Evolutionary conservation across 192 early-diverging fungal genomes (phyloP).

Genomic region (Podila epigama): DNA sequence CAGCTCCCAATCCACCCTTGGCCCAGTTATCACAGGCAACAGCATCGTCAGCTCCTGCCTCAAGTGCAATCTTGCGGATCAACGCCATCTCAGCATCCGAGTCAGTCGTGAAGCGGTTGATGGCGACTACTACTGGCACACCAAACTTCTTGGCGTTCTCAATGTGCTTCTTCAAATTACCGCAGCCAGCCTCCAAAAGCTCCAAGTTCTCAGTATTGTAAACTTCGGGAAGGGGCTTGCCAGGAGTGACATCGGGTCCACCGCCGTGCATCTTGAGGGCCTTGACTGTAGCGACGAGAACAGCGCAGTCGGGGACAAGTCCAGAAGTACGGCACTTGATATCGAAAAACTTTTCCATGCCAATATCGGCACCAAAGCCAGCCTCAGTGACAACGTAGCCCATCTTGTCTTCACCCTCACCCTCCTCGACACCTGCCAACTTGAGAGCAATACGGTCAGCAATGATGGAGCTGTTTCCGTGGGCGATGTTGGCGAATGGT

Average conservation of each 20-base stretch:
- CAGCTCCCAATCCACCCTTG: conserved; percentile 88
- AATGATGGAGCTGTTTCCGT: conserved; percentile 95
- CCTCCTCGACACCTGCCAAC: conserved; percentile 78
- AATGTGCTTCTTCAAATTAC: conserved; percentile 91
- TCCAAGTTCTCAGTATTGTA: conserved; percentile 91
- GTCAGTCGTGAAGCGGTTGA: conserved; percentile 92
- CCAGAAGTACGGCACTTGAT: conserved; percentile 96
- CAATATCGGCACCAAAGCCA: conserved; percentile 99
- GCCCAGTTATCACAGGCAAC: conserved; percentile 95
- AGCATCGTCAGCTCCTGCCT: conserved; percentile 89
- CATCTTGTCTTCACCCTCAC: conserved; percentile 57
- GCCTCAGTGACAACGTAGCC: conserved; percentile 98
- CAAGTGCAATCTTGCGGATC: conserved; percentile 72
- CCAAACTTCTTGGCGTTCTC: conserved; percentile 91
- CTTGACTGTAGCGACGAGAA: conserved; percentile 93
- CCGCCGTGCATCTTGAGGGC: conserved; percentile 99
- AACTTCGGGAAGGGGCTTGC: conserved; percentile 88
- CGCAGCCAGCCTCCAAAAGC: conserved; percentile 82
- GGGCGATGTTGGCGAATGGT: conserved; percentile 99
- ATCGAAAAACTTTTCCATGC: conserved; percentile 99
- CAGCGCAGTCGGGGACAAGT: conserved; percentile 87
- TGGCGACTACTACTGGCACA: conserved; percentile 88
- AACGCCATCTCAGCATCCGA: conserved; percentile 85
- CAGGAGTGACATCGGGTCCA: conserved; percentile 89
- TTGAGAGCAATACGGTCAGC: conserved; percentile 97